These are phyloP conservation scores for Mycena crocata DNA, from an alignment of 768 basidiomycete species.

Conservation along the genomic window DNA sequence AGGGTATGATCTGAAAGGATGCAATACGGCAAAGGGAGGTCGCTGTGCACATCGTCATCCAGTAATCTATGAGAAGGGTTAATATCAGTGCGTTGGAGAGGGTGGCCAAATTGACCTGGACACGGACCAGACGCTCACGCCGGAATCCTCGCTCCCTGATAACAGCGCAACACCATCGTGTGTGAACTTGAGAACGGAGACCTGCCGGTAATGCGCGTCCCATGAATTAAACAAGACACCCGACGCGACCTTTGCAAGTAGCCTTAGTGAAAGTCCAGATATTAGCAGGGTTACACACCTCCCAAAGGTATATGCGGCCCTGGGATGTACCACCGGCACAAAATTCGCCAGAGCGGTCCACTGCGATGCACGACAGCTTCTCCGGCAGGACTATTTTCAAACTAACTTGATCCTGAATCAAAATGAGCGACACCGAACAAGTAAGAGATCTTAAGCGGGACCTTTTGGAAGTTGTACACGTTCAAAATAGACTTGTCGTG, in stretches of 20 bases:
- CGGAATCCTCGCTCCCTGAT: slow-evolving; percentile 92
- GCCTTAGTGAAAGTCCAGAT: slow-evolving; percentile 7
- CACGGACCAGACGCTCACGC: slow-evolving; percentile 89
- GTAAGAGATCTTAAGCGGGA: slow-evolving; percentile 42
- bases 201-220: slow-evolving; percentile 95
- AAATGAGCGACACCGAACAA: background rate
- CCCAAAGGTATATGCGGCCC: slow-evolving; percentile 96
- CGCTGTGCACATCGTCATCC: slow-evolving; percentile 79
- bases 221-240: slow-evolving; percentile 92
- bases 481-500: slow-evolving; percentile 90
- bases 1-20: slow-evolving; percentile 93
- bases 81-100: slow-evolving; percentile 30
- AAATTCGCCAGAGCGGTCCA: slow-evolving; percentile 78
- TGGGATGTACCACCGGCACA: slow-evolving; percentile 91
- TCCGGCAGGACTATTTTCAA: slow-evolving; percentile 91
- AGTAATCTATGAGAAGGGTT: slow-evolving; percentile 65
- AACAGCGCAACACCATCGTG: slow-evolving; percentile 83
- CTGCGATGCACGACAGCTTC: slow-evolving; percentile 82
- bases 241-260: slow-evolving; percentile 76
- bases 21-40: slow-evolving; percentile 81
- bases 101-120: slow-evolving; percentile 70
- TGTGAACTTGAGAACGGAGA: slow-evolving; percentile 87
- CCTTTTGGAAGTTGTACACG: slow-evolving; percentile 96
- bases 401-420: slow-evolving; percentile 85
- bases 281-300: slow-evolving; percentile 66